phyloP scores from a whole-genome alignment of 345 rosid genomes.

The Hibiscus syriacus region DNA sequence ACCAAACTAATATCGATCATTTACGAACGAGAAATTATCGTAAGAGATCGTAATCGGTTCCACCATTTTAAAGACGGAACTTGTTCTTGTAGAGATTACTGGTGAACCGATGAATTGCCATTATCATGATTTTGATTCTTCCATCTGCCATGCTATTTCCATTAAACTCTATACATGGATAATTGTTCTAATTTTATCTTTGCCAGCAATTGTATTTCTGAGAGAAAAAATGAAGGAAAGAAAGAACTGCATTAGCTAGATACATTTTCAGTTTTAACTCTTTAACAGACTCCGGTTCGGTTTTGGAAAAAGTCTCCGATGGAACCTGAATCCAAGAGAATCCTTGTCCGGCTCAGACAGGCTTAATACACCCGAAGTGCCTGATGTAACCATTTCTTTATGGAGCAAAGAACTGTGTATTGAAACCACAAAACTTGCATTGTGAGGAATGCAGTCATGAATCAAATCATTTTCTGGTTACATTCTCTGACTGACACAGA shows the following conservation, averaged over 20 bases:
- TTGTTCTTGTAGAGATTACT: slow-evolving; percentile 69
- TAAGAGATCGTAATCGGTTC: slow-evolving; percentile 58
- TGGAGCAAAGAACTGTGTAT: not conserved
- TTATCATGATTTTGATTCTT: slow-evolving; percentile 3
- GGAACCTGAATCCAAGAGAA: not conserved
- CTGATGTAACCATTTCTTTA: not conserved
- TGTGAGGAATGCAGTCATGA: not conserved
- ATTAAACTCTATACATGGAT: too few species aligned
- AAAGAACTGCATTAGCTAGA: not conserved
- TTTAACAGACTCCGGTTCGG: not conserved
- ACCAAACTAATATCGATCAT: slow-evolving; percentile 57
- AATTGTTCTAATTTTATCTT: not conserved
- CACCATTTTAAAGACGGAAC: slow-evolving; percentile 76
- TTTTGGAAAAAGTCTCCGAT: not conserved
- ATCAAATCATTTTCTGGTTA: not conserved
- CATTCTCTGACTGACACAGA: not conserved
- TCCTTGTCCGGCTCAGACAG: not conserved
- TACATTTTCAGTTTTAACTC: not conserved
- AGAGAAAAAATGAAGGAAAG: too few species aligned
- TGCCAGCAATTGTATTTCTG: not conserved
- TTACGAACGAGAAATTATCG: slow-evolving; percentile 54
- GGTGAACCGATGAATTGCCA: slow-evolving; percentile 34
- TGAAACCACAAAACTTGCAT: not conserved
- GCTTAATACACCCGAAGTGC: not conserved
- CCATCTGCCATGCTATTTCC: not conserved